Percentiles rank a stretch among this genome's conserved stretches.
Evolutionary conservation across 1,284 basidiomycete species (phyloP).

Genomic region (Ceratobasidium sp.): DNA sequence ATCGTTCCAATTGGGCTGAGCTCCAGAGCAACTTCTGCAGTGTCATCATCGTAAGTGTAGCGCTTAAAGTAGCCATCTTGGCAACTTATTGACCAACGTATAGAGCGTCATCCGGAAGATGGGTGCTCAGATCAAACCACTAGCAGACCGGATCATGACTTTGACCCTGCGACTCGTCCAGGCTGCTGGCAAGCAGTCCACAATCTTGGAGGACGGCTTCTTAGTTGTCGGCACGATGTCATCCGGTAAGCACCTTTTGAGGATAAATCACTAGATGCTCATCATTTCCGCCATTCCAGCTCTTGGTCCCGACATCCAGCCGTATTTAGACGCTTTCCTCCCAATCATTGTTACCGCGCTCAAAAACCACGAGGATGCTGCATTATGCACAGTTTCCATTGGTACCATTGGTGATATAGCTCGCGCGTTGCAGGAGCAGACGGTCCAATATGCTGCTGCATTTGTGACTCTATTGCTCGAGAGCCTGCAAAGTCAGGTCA

Average conservation of each 20-base stretch:
- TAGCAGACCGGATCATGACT: conserved; percentile 97
- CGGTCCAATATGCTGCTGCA: conserved; percentile 83
- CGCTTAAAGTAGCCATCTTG: background rate
- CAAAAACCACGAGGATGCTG: conserved; percentile 93
- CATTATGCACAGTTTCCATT: conserved; percentile 95
- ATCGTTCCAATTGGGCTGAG: conserved; percentile 99
- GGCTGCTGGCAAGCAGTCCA: conserved; percentile 91
- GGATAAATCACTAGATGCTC: conserved; percentile 16
- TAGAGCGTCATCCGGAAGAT: conserved; percentile 90
- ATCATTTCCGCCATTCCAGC: conserved; percentile 60
- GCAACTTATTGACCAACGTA: conserved; percentile 1
- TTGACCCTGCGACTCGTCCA: conserved; percentile 88
- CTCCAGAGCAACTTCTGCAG: conserved; percentile 96
- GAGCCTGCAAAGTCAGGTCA: conserved; percentile 90
- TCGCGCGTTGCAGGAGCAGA: conserved; percentile 88
- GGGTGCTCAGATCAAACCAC: conserved; percentile 84
- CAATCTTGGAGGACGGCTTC: conserved; percentile 97
- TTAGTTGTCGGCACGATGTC: conserved; percentile 93
- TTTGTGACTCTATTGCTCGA: conserved; percentile 95
- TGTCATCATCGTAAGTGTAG: conserved; percentile 79
- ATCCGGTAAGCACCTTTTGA: conserved; percentile 63
- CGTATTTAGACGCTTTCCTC: conserved; percentile 92
- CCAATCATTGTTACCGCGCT: conserved; percentile 93
- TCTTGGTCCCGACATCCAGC: conserved; percentile 86
- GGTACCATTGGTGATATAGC: conserved; percentile 97